Evolutionary conservation across 2,329 filamentous ascomycete genomes (phyloP).

Genomic region (Colletotrichum melonis): DNA sequence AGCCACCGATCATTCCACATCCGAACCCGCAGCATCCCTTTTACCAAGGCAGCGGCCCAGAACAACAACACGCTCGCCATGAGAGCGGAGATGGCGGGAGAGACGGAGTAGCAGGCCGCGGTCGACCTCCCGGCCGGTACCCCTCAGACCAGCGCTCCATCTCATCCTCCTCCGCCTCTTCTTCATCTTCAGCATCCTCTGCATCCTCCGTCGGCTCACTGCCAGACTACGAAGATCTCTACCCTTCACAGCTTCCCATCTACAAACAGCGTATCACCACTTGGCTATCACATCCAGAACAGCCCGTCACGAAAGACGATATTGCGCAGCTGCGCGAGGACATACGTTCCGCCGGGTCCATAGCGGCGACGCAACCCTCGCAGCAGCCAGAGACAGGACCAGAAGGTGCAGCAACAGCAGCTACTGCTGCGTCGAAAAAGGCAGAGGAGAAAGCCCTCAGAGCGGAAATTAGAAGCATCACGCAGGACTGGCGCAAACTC

Average conservation of each 20-base stretch:
- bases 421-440: slow-evolving; percentile 3
- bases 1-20: neutral
- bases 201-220: slow-evolving; percentile 62
- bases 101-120: slow-evolving; percentile 17
- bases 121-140: slow-evolving; percentile 32
- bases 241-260: slow-evolving; percentile 59
- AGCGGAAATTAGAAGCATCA: slow-evolving; percentile 57
- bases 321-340: slow-evolving; percentile 43
- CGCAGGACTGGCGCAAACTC: slow-evolving; percentile 54
- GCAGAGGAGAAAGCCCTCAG: slow-evolving; percentile 51
- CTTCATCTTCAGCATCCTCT: slow-evolving; percentile 49
- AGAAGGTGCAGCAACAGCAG: neutral
- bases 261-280: slow-evolving; percentile 55
- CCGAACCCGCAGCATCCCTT: slow-evolving; percentile 25
- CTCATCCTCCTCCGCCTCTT: slow-evolving; percentile 48
- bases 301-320: slow-evolving; percentile 58
- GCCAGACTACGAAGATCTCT: slow-evolving; percentile 63
- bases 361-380: neutral
- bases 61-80: slow-evolving; percentile 18
- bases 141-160: slow-evolving; percentile 42
- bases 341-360: slow-evolving; percentile 2
- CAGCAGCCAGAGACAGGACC: neutral
- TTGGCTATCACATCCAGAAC: slow-evolving; percentile 63
- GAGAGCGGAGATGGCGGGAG: slow-evolving; percentile 8
- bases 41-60: slow-evolving; percentile 14